Base-by-base conservation (phyloP, 768 basidiomycete species). In the Strobilomyces dryophilus region DNA sequence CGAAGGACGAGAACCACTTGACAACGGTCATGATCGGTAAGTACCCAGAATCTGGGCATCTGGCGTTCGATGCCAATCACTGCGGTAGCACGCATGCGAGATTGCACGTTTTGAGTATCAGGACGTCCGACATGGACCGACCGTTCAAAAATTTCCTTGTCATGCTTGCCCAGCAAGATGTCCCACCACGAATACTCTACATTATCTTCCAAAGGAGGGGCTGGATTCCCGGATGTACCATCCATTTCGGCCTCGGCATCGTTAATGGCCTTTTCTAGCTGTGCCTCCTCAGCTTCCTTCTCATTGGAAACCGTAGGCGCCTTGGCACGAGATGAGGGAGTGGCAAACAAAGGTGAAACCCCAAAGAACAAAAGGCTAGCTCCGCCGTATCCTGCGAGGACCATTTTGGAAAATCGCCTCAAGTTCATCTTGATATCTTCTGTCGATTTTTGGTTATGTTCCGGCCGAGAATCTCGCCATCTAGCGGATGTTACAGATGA, bases 41-140 rank as follows among this genome's bases (percentile, higher is more conserved):
- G 74, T 4, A 92, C 84, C 89, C 91, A 92, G 65, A 86, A 92
- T 34, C 88, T 76, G 3, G 91, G 90, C 83, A 90, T 87, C 55
- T 83, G 75, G 55, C 81, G 78, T 58, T 85, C 84, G 44, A 77
- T 73, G 14, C 87, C 85, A 21, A 86, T 76, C 32, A 84, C 80
- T 8, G 84, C 84, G 6, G 80, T 82, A 8, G 80, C 73, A 51
- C 76, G 76, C 71, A 80, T 73, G 51, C 74, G 76, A 27, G 68
- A 72, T 44, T 60, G 64, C 43, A 66, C 48, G 21, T 68, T 61
- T 36, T 48, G 51, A 39, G 62, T 43, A 31, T 56, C 55, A 15
- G 59, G 46, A 24, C 27, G 44, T 41, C 57, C 64, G 37, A 51
- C 57, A 14, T 68, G 70, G 7, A 69, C 80, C 51, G 83, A 87